Evolutionary conservation across 352 stramenopile genomes (phyloP).

Genomic region (Phytophthora kernoviae): DNA sequence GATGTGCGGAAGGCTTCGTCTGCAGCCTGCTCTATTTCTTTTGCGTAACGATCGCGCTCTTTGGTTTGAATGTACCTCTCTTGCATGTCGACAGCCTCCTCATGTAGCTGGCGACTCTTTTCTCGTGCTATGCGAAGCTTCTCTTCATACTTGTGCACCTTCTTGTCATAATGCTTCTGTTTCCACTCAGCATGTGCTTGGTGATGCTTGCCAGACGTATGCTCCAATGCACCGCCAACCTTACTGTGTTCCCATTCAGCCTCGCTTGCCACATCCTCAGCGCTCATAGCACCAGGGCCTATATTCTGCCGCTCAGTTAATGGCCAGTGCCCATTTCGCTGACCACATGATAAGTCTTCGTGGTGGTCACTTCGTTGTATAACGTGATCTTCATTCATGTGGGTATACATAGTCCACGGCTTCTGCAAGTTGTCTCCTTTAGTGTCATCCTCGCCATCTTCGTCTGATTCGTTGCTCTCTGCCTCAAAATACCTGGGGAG

Average conservation of each 20-base stretch:
- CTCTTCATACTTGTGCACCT: constrained; percentile 26
- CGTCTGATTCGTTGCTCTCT: constrained; percentile 8
- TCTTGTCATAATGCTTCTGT: constrained; percentile 24
- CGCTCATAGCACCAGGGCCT: too few species aligned
- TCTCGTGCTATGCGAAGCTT: constrained; percentile 25
- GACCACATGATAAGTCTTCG: constrained; percentile 1
- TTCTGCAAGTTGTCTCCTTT: not conserved
- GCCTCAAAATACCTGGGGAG: constrained; percentile 3
- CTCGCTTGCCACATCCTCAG: constrained; percentile 8
- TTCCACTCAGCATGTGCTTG: constrained; percentile 23
- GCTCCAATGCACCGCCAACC: not conserved
- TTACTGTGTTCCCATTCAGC: not conserved
- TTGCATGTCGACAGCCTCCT: constrained; percentile 2
- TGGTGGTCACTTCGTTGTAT: not conserved
- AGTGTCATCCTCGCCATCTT: constrained; percentile 10
- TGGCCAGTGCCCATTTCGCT: constrained; percentile 9
- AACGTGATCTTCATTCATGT: not conserved
- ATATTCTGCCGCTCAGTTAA: constrained; percentile 6
- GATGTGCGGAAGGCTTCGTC: constrained; percentile 21
- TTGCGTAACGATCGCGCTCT: constrained; percentile 36
- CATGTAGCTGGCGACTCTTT: constrained; percentile 9
- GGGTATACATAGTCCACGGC: too few species aligned
- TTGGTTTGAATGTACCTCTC: constrained; percentile 27
- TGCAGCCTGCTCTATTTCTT: constrained; percentile 28
- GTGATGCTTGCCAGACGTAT: constrained; percentile 1